phyloP scores from a whole-genome alignment of 495 filamentous ascomycete genomes.

The Lophium mytilinum region DNA sequence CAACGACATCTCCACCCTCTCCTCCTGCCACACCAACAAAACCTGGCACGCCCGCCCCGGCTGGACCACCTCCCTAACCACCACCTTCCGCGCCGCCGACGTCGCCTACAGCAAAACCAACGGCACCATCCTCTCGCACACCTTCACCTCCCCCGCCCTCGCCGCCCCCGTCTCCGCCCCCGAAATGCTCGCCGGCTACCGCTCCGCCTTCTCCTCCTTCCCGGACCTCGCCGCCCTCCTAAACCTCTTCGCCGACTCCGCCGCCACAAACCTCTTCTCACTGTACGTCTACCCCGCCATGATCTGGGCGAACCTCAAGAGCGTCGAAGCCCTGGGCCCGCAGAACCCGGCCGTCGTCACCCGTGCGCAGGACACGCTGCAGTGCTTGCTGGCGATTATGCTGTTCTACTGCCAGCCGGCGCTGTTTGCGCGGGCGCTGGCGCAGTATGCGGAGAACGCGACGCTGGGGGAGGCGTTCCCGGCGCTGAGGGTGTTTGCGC shows the following conservation, averaged over 20 bases:
- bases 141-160: neutral
- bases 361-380: neutral
- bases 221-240: neutral
- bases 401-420: slow-evolving; percentile 1
- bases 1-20: neutral
- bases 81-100: neutral
- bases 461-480: neutral
- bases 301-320: slow-evolving; percentile 3
- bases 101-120: neutral
- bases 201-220: neutral
- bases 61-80: slow-evolving; percentile 1
- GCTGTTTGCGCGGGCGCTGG: neutral
- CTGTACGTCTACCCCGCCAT: slow-evolving; percentile 3
- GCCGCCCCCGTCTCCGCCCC: neutral
- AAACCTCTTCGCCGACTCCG: neutral
- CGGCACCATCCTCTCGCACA: slow-evolving; percentile 3
- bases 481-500: neutral
- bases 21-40: neutral
- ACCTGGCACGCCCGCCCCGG: neutral
- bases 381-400: slow-evolving; percentile 1
- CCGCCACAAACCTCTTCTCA: neutral
- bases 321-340: neutral
- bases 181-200: slow-evolving; percentile 1
- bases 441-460: neutral
- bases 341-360: slow-evolving; percentile 1